Conservation (phyloP, 2,329 filamentous ascomycete genomes). For the Talaromyces sp. region DNA sequence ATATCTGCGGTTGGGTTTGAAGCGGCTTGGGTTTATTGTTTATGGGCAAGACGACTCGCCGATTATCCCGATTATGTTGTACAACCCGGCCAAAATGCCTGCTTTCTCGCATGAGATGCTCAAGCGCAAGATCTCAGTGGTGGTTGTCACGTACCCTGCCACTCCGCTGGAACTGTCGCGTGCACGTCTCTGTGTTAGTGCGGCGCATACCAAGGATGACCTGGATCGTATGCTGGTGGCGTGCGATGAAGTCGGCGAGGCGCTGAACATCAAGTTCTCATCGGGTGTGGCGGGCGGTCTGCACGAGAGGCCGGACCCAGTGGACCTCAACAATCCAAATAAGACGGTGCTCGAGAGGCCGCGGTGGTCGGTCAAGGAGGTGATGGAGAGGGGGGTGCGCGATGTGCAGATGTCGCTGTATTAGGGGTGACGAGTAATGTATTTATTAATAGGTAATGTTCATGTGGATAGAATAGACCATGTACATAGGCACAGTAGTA, state of each 20-base stretch:
- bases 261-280: slow-evolving; percentile 88
- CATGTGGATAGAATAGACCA: neutral
- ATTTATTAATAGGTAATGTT: neutral
- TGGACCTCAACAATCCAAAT: slow-evolving; percentile 33
- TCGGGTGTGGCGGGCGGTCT: slow-evolving; percentile 84
- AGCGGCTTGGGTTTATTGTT: slow-evolving; percentile 88
- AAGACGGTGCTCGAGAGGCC: slow-evolving; percentile 50
- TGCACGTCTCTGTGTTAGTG: slow-evolving; percentile 86
- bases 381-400: slow-evolving; percentile 63
- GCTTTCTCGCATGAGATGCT: slow-evolving; percentile 98
- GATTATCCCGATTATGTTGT: slow-evolving; percentile 86
- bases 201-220: slow-evolving; percentile 95
- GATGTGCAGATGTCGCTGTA: slow-evolving; percentile 67
- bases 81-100: slow-evolving; percentile 93
- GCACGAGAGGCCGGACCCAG: slow-evolving; percentile 53
- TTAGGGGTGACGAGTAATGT: slow-evolving; percentile 27
- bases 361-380: slow-evolving; percentile 71
- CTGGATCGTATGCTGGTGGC: slow-evolving; percentile 79
- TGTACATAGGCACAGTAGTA: too few relatives aligned
- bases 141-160: slow-evolving; percentile 91
- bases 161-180: slow-evolving; percentile 89
- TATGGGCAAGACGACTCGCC: slow-evolving; percentile 95
- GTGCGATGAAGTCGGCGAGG: slow-evolving; percentile 86
- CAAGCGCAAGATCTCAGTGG: slow-evolving; percentile 89
- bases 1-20: slow-evolving; percentile 87